Percentiles rank a stretch among this genome's conserved stretches.
Evolutionary conservation across 805 yeast species (phyloP).

Genomic region (Starmera amethionina): DNA sequence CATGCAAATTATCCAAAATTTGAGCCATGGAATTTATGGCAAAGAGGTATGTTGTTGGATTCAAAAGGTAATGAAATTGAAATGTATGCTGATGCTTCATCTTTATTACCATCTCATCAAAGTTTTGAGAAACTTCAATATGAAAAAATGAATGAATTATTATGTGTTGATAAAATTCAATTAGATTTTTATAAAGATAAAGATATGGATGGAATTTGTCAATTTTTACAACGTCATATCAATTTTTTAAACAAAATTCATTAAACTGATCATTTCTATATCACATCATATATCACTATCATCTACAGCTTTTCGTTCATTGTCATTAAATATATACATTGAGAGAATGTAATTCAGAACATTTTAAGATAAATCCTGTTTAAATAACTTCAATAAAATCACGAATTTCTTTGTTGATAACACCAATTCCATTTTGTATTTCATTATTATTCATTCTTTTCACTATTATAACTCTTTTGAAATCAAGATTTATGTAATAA

Average conservation of each 20-base stretch:
- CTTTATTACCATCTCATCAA: constrained; percentile 16
- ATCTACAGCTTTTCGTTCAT: constrained; percentile 6
- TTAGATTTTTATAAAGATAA: constrained; percentile 28
- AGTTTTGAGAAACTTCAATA: constrained; percentile 45
- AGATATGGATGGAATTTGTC: constrained; percentile 4
- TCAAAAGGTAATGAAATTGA: constrained; percentile 2
- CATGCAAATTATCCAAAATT: constrained; percentile 24
- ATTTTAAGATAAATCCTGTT: no score
- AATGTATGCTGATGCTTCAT: constrained; percentile 2
- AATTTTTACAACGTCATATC: constrained; percentile 2
- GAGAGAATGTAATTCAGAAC: no score
- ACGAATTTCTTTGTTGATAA: not conserved
- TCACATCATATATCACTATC: not conserved
- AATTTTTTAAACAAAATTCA: not conserved
- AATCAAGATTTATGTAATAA: constrained; percentile 3
- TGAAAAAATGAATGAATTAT: constrained; percentile 37
- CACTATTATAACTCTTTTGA: constrained; percentile 6
- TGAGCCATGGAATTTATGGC: constrained; percentile 17
- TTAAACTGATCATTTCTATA: not conserved
- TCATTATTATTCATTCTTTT: constrained; percentile 9
- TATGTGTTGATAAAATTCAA: constrained; percentile 35
- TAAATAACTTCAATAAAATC: not conserved
- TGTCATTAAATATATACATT: constrained; percentile 5
- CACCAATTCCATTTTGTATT: not conserved
- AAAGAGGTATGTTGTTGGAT: not conserved